Evolutionary conservation across 495 filamentous ascomycete species (phyloP), one percentile per base, ranked within the genome.

Genomic region (Jackrogersella multiformis): DNA sequence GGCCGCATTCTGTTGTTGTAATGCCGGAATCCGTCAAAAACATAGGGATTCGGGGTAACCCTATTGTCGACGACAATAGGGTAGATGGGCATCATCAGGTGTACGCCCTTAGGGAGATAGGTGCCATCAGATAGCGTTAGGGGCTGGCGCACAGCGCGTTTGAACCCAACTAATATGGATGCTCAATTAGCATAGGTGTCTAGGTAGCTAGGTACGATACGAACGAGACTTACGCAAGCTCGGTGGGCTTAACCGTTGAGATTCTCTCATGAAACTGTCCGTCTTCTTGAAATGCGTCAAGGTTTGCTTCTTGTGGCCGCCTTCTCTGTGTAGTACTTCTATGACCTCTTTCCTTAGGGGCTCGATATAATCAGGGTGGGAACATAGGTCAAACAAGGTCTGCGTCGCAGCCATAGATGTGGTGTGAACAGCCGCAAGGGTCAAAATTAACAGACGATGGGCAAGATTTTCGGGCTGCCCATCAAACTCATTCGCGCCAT

Each of bases 181-280:
- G 5, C 1, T 26, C 9, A 10, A 20, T 23, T 4, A 26, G 20
- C 5, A 8, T 34, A 32, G 5, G 7, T 7, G 28, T 4, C 7
- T 32, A 6, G 12, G 4, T 21, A 24, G 23, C 2, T 48, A 28
- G 21, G 1, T 23, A 10, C 13, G 5, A 15, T 42, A 42, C 39
- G 4, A 4, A 8, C 28, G n/a, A n/a, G n/a, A n/a, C 36, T 41
- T 30, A 49, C 45, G 45, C n/a, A 49, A 49, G 4, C 4, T 49
- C 10, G 45, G 18, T 15, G 5, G 45, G 8, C 15, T 49, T 2
- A 49, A 8, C 4, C 45, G 23, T 24, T 46, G 42, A 16, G 42
- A 46, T 46, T 46, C 42, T 18, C 24, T 46, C 20, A 46, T 12
- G 21, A 46, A 46, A 46, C 42, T 46, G 42, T 46, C 42, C 7